Base-by-base conservation (phyloP, 805 yeast genomes). In the Blastobotrys robertii region DNA sequence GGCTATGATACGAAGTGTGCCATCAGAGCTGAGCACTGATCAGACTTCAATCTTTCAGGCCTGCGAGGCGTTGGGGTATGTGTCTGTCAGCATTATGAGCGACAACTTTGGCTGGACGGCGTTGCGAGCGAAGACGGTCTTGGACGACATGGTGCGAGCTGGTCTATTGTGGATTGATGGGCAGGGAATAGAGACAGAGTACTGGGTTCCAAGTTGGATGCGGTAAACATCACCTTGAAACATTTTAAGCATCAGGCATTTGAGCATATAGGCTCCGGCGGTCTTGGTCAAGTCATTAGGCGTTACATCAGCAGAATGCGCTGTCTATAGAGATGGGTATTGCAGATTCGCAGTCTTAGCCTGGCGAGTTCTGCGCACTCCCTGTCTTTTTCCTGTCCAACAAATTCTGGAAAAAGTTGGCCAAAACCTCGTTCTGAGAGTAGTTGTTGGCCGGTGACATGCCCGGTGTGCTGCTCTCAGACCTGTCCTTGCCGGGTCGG, bases 161-260 rank as follows among this genome's bases (percentile, higher is more conserved):
- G 97, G 97, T 3, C 68, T 86, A 42, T 64, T 90, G 10, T 90
- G 98, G 98, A 65, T 87, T 1, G 97, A 88, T 57, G 43, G 33
- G 5, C 68, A 65, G 50, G 63, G 50, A 3, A 32, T 34, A 10
- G 65, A 64, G 30, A 48, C 53, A 2, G 57, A 53, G 44, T 66
- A 60, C 49, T 66, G 70, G 70, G 47, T 57, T 2, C 67, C 67
- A 13, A 19, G 25, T 19, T 19, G 25, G 25, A 19, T 19, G 25
- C 25, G 25, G 6, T 19, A 19, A 6, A n/a, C n/a, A n/a, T n/a
- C n/a, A n/a, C n/a, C n/a, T n/a, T n/a, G n/a, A n/a, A n/a, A n/a
- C n/a, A n/a, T n/a, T n/a, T n/a, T n/a, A n/a, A n/a, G n/a, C n/a
- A n/a, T n/a, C n/a, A n/a, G n/a, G n/a, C n/a, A n/a, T n/a, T n/a